Percentiles rank a stretch among this genome's conserved stretches.
These are phyloP conservation scores for Pelargonium cotyledonis DNA, from an alignment of 441 rosid species.

Conservation along the genomic window DNA sequence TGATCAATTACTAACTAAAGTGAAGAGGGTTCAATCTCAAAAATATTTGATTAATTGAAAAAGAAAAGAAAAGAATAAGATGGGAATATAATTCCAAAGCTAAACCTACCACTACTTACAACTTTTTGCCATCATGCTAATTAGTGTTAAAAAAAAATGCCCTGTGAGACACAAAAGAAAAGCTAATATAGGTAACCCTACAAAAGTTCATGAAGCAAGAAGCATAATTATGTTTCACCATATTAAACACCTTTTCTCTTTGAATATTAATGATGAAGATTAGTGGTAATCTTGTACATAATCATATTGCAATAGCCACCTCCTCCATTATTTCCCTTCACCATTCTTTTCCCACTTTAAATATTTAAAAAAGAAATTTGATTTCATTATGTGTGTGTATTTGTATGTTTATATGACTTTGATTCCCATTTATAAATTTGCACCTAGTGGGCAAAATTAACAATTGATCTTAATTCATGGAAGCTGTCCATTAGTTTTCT, in stretches of 20 bases:
- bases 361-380: not conserved
- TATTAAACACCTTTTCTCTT: slow-evolving; percentile 21
- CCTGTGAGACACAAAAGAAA: slow-evolving; percentile 14
- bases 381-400: no score
- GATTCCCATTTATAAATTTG: not conserved
- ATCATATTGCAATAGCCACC: slow-evolving; percentile 3
- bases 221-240: slow-evolving; percentile 26
- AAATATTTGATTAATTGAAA: no score
- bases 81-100: no score
- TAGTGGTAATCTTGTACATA: not conserved
- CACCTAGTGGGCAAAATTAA: not conserved
- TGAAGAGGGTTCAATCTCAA: no score
- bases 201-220: slow-evolving; percentile 19
- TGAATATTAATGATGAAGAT: slow-evolving; percentile 10
- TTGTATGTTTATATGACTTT: not conserved
- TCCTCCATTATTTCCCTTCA: not conserved
- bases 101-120: no score
- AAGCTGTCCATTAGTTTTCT: not conserved
- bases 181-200: not conserved
- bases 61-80: no score
- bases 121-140: no score
- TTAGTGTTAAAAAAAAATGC: no score
- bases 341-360: not conserved
- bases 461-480: not conserved
- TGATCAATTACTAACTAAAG: no score